phyloP scores from a whole-genome alignment of 2,329 filamentous ascomycete genomes.

The Colletotrichum sp. region DNA sequence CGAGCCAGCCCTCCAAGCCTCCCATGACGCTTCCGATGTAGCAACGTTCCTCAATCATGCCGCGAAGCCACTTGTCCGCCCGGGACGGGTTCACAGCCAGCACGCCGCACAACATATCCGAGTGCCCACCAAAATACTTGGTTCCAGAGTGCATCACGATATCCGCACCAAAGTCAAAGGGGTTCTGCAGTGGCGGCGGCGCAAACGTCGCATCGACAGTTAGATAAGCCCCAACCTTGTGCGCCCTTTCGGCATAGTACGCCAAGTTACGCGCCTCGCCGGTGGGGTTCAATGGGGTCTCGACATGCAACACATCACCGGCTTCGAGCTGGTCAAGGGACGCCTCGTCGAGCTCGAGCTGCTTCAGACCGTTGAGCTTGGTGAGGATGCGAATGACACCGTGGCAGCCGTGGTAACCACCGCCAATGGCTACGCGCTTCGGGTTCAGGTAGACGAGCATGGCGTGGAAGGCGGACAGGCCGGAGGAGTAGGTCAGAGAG shows the following conservation, averaged over 20 bases:
- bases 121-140: constrained; percentile 96
- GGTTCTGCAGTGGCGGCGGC: constrained; percentile 87
- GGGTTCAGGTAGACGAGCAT: constrained; percentile 86
- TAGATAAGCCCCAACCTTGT: constrained; percentile 73
- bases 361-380: constrained; percentile 77
- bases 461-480: constrained; percentile 88
- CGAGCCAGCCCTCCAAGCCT: constrained; percentile 90
- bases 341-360: constrained; percentile 63
- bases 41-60: constrained; percentile 72
- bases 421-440: constrained; percentile 79
- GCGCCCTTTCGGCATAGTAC: constrained; percentile 75
- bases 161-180: constrained; percentile 82
- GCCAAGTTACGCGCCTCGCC: constrained; percentile 80
- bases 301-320: constrained; percentile 88
- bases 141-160: constrained; percentile 91
- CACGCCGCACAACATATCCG: constrained; percentile 89
- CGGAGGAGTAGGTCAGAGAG: constrained; percentile 80
- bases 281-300: constrained; percentile 92
- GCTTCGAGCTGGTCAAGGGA: constrained; percentile 65
- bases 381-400: constrained; percentile 77
- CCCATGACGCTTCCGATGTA: constrained; percentile 86
- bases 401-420: constrained; percentile 93
- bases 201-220: constrained; percentile 93
- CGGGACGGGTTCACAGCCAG: constrained; percentile 66
- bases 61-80: constrained; percentile 60